phyloP scores from a whole-genome alignment of 1,139 yeast species.

The Yamadazyma triangularis region DNA sequence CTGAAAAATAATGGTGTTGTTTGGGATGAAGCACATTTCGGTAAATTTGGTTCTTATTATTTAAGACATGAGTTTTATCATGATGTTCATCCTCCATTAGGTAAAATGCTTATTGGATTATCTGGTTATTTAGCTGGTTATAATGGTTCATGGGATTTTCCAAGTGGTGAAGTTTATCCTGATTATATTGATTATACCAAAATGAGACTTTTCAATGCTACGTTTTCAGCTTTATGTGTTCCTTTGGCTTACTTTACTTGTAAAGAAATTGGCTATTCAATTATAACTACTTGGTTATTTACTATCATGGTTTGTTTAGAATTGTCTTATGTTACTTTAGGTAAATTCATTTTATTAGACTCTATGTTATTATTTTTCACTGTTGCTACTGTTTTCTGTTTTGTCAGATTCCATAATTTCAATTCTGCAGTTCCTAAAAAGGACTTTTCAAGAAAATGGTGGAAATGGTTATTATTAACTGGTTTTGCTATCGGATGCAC shows the following conservation, averaged over 20 bases:
- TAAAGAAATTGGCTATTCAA: slow-evolving; percentile 40
- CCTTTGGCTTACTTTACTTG: slow-evolving; percentile 66
- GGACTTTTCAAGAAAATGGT: slow-evolving; percentile 77
- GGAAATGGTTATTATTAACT: slow-evolving; percentile 84
- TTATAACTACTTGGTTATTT: slow-evolving; percentile 49
- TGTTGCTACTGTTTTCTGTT: slow-evolving; percentile 72
- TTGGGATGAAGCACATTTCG: slow-evolving; percentile 79
- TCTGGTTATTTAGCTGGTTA: slow-evolving; percentile 83
- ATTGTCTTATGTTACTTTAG: slow-evolving; percentile 58
- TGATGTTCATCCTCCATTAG: slow-evolving; percentile 97
- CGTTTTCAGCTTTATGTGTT: slow-evolving; percentile 57
- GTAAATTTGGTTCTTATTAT: slow-evolving; percentile 90
- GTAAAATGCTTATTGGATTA: slow-evolving; percentile 92
- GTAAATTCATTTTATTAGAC: slow-evolving; percentile 69
- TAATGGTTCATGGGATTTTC: slow-evolving; percentile 61
- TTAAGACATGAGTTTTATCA: slow-evolving; percentile 90
- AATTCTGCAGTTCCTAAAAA: slow-evolving; percentile 42
- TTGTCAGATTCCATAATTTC: slow-evolving; percentile 73
- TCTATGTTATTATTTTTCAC: slow-evolving; percentile 83
- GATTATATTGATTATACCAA: slow-evolving; percentile 47
- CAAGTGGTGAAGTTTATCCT: slow-evolving; percentile 57
- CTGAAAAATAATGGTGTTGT: slow-evolving; percentile 49
- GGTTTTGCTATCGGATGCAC: slow-evolving; percentile 74
- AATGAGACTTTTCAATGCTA: slow-evolving; percentile 66
- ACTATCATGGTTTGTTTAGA: slow-evolving; percentile 62